Percentiles rank a stretch among this genome's conserved stretches.
phyloP scores from a whole-genome alignment of 2,329 filamentous ascomycete species.

The Didymella arachidicola region DNA sequence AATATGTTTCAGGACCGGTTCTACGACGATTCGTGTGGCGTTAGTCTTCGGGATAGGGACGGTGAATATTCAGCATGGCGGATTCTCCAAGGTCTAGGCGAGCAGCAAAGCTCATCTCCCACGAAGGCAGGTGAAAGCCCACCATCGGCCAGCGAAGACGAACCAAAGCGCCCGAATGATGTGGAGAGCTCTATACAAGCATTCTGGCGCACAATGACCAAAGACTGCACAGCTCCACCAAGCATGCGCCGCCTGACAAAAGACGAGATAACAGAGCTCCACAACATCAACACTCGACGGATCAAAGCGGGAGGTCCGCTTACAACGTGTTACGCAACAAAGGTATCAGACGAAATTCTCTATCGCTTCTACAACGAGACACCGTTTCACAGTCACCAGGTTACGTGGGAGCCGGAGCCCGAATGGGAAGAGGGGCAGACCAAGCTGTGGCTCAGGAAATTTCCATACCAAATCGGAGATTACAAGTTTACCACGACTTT shows the following conservation, averaged over 20 bases:
- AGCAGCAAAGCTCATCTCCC: background rate
- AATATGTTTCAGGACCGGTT: background rate
- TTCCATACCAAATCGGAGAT: background rate
- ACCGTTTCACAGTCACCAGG: background rate
- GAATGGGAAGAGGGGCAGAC: background rate
- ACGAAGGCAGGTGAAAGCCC: too few relatives aligned
- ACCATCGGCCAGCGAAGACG: too few relatives aligned
- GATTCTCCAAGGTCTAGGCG: background rate
- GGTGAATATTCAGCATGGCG: background rate
- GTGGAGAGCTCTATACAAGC: background rate
- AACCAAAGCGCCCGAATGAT: too few relatives aligned
- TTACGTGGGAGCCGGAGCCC: background rate
- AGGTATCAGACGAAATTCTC: background rate
- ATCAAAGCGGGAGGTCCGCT: background rate
- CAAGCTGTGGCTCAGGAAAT: background rate
- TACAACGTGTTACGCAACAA: background rate
- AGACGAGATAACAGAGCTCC: background rate
- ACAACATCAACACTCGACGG: background rate
- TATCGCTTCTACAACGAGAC: background rate
- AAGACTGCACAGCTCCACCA: background rate
- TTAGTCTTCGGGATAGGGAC: background rate
- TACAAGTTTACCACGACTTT: background rate
- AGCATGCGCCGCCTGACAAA: background rate
- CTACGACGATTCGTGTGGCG: background rate
- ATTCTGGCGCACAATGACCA: background rate